Evolutionary conservation across 2,329 filamentous ascomycete genomes (phyloP).

Genomic region (Rhinocladiella similis): DNA sequence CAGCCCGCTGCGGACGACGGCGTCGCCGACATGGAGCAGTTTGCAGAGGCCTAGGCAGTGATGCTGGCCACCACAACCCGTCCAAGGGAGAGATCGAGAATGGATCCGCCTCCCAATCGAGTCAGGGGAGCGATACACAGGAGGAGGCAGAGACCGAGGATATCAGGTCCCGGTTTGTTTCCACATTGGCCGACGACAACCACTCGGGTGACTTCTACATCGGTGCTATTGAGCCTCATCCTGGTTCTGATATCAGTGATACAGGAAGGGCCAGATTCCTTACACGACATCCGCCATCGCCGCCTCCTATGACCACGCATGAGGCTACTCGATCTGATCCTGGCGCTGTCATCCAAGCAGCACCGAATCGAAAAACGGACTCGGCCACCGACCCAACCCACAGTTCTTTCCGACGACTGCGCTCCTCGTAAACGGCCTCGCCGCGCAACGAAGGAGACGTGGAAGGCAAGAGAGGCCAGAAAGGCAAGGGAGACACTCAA

Average conservation of each 20-base stretch:
- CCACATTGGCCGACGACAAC: background rate
- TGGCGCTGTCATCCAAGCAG: constrained; percentile 1
- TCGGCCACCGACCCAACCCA: constrained; percentile 7
- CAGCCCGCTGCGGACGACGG: background rate
- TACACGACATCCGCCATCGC: constrained; percentile 1
- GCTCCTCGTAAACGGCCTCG: constrained; percentile 10
- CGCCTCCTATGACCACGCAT: constrained; percentile 3
- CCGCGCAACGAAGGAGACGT: constrained; percentile 11
- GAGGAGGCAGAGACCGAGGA: constrained; percentile 1
- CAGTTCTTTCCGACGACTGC: constrained; percentile 2
- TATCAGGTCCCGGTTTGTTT: constrained; percentile 1
- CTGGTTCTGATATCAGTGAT: background rate
- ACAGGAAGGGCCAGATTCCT: constrained; percentile 1
- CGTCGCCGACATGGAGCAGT: background rate
- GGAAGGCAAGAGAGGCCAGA: constrained; percentile 9
- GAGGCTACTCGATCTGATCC: constrained; percentile 3
- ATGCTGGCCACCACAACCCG: background rate
- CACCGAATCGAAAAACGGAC: constrained; percentile 12
- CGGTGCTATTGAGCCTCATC: constrained; percentile 4
- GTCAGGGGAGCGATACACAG: background rate
- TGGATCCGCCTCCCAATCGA: background rate
- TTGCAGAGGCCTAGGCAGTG: constrained; percentile 1
- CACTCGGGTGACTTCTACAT: background rate
- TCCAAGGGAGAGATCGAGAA: background rate
- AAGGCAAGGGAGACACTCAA: constrained; percentile 1